Conservation (phyloP, 164 flowering plant genomes). For the Magnolia kwangsiensis region DNA sequence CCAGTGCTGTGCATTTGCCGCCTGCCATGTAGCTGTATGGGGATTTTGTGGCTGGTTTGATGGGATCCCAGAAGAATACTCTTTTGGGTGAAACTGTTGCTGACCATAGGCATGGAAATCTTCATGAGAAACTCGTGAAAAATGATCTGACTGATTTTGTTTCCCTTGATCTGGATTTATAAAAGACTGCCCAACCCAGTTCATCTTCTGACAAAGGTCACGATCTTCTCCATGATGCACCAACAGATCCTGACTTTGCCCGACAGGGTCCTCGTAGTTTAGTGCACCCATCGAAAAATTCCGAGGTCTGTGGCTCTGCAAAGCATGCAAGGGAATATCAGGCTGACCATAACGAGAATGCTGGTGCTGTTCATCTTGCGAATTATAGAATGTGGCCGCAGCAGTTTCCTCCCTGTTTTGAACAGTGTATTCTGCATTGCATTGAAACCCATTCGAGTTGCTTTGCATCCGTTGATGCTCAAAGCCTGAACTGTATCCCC, state of each 20-base stretch:
- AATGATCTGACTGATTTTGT: not conserved
- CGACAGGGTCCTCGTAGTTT: slow-evolving; percentile 1
- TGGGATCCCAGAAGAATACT: slow-evolving; percentile 8
- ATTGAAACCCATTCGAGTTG: slow-evolving; percentile 4
- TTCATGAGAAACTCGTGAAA: slow-evolving; percentile 11
- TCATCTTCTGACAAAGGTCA: not conserved
- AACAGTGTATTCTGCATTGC: not conserved
- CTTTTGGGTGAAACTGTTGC: slow-evolving; percentile 10
- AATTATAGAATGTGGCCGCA: slow-evolving; percentile 2
- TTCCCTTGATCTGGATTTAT: not conserved
- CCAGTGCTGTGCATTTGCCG: slow-evolving; percentile 5
- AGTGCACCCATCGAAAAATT: slow-evolving; percentile 4
- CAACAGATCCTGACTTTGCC: slow-evolving; percentile 9
- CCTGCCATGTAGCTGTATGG: slow-evolving; percentile 9
- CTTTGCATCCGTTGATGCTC: slow-evolving; percentile 12
- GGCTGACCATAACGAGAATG: slow-evolving; percentile 4
- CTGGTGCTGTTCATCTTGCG: slow-evolving; percentile 8
- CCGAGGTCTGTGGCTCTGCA: slow-evolving; percentile 1
- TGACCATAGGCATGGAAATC: slow-evolving; percentile 10
- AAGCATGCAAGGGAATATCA: slow-evolving; percentile 7
- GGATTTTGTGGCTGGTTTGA: slow-evolving; percentile 13
- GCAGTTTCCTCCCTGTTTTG: slow-evolving; percentile 6
- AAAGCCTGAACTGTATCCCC: slow-evolving; percentile 5
- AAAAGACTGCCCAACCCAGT: not conserved
- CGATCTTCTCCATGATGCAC: slow-evolving; percentile 8